Evolutionary conservation across 2,329 filamentous ascomycete species (phyloP).

Genomic region (Arthrobotrys pseudoclavata): DNA sequence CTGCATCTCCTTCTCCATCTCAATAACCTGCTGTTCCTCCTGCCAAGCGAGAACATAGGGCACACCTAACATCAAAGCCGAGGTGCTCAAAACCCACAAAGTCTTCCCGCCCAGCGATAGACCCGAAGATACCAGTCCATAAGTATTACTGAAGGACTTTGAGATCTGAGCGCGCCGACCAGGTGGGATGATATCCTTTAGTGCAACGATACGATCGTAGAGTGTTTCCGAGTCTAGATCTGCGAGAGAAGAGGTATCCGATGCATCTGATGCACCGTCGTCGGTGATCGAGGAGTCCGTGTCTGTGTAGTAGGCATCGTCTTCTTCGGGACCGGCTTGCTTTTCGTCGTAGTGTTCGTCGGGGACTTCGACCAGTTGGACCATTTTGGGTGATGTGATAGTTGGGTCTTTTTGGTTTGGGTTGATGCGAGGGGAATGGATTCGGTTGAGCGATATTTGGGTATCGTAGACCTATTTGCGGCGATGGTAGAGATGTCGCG

Average conservation of each 20-base stretch:
- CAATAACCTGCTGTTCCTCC: conserved; percentile 95
- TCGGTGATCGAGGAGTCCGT: conserved; percentile 87
- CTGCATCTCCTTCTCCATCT: conserved; percentile 97
- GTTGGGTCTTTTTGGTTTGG: not conserved
- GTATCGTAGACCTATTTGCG: not conserved
- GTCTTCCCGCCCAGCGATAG: conserved; percentile 84
- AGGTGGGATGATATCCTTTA: conserved; percentile 82
- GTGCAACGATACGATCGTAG: conserved; percentile 77
- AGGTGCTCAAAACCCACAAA: conserved; percentile 91
- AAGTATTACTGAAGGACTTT: conserved; percentile 70
- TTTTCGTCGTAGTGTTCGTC: conserved; percentile 90
- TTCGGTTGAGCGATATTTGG: not conserved
- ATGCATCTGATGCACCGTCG: conserved; percentile 67
- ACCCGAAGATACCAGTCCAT: conserved; percentile 73
- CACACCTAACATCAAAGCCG: conserved; percentile 87
- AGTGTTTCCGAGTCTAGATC: conserved; percentile 72
- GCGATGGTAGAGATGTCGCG: conserved; percentile 21
- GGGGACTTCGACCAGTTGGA: conserved; percentile 95
- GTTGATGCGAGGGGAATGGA: not conserved
- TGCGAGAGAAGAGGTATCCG: conserved; percentile 57
- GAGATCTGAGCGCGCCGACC: conserved; percentile 78
- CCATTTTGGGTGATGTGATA: too few relatives aligned
- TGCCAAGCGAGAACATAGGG: conserved; percentile 92
- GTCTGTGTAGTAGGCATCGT: conserved; percentile 89
- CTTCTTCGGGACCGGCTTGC: conserved; percentile 78